These are phyloP conservation scores for Mrakia frigida DNA, from an alignment of 768 basidiomycete species.

Conservation along the genomic window DNA sequence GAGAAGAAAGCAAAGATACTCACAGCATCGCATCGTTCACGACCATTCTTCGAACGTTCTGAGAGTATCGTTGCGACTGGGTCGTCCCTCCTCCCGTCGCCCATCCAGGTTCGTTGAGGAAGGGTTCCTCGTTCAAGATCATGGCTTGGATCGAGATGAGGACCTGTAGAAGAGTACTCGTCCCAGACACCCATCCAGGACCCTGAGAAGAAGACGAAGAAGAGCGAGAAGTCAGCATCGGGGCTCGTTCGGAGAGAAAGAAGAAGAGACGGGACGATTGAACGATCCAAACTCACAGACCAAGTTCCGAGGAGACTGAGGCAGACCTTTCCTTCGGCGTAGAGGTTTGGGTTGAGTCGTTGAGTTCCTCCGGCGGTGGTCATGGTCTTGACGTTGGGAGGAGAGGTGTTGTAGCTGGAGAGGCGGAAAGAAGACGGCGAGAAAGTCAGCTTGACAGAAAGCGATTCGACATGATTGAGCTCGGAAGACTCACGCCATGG, in stretches of 20 bases:
- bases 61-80: constrained; percentile 45
- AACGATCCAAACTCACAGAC: constrained; percentile 41
- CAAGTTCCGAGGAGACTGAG: constrained; percentile 86
- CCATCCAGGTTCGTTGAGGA: constrained; percentile 79
- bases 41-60: constrained; percentile 88
- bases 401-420: constrained; percentile 72
- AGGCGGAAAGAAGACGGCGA: background rate
- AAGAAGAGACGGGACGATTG: background rate
- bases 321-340: constrained; percentile 88
- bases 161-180: constrained; percentile 75
- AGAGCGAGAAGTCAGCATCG: background rate
- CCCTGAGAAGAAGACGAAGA: constrained; percentile 47
- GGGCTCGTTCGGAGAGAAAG: background rate
- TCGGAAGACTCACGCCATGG: constrained; percentile 7
- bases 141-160: constrained; percentile 53
- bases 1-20: background rate
- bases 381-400: constrained; percentile 69
- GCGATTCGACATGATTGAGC: background rate
- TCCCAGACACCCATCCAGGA: constrained; percentile 87
- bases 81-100: constrained; percentile 13
- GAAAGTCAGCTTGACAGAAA: background rate
- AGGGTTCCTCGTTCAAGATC: constrained; percentile 92
- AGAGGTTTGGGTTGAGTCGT: constrained; percentile 86
- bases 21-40: constrained; percentile 64
- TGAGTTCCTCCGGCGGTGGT: constrained; percentile 77